A percentile compares a stretch with the other conserved stretches of the same genome.
Evolutionary conservation across 148 eudicot species (phyloP).

Genomic region (Chenopodium formosanum): DNA sequence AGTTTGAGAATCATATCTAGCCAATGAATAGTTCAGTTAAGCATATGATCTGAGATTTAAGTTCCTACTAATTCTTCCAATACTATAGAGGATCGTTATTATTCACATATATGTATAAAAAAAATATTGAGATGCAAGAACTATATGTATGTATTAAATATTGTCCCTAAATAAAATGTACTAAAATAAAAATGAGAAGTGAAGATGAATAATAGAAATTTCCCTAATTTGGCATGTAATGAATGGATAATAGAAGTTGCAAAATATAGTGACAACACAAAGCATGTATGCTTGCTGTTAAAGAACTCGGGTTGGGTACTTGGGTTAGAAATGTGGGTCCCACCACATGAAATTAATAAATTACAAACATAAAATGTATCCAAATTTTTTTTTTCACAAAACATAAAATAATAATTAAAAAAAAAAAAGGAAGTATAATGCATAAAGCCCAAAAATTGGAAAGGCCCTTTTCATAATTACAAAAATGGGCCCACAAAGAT

Average conservation of each 20-base stretch:
- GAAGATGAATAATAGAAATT: neutral
- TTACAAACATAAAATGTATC: neutral
- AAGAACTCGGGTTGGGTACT: neutral
- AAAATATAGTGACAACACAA: slow-evolving; percentile 18
- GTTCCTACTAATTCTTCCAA: too few species aligned
- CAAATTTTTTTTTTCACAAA: neutral
- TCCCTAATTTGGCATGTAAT: neutral
- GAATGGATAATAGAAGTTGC: neutral
- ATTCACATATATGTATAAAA: too few species aligned
- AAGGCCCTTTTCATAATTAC: slow-evolving; percentile 11
- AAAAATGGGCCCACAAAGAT: neutral
- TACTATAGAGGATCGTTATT: too few species aligned
- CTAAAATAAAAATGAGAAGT: too few species aligned
- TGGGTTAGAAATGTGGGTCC: slow-evolving; percentile 19
- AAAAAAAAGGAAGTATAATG: neutral
- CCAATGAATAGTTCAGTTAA: too few species aligned
- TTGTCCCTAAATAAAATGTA: too few species aligned
- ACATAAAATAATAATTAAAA: too few species aligned
- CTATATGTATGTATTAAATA: too few species aligned
- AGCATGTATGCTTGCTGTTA: slow-evolving; percentile 18
- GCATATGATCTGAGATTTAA: too few species aligned
- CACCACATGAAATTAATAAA: slow-evolving; percentile 25
- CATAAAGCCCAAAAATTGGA: slow-evolving; percentile 9
- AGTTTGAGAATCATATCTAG: too few species aligned
- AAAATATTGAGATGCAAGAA: too few species aligned